These are phyloP conservation scores for Phytophthora rubi DNA, from an alignment of 352 stramenopile species.

Conservation along the genomic window DNA sequence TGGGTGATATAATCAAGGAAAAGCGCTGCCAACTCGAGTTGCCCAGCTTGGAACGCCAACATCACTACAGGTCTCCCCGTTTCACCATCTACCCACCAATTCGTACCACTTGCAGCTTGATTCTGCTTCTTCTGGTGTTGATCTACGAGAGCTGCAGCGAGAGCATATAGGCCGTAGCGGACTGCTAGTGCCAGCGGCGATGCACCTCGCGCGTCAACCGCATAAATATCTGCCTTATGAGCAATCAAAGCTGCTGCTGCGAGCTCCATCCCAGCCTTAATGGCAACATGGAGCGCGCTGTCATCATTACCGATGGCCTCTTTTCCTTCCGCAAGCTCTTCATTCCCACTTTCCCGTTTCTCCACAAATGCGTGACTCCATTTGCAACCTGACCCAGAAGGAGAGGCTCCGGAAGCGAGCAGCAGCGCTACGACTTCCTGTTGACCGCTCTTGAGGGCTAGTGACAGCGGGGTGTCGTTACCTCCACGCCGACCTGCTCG, in stretches of 20 bases:
- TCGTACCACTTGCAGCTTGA: conserved; percentile 11
- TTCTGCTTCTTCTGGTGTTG: conserved; percentile 34
- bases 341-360: conserved; percentile 22
- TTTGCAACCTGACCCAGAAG: conserved; percentile 29
- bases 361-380: conserved; percentile 37
- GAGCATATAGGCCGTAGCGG: conserved; percentile 64
- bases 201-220: conserved; percentile 45
- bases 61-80: conserved; percentile 48
- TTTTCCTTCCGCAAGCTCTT: conserved; percentile 13
- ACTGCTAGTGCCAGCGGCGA: conserved; percentile 59
- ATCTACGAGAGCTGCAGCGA: conserved; percentile 42
- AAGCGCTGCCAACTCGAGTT: conserved; percentile 65
- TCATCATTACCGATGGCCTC: conserved; percentile 38
- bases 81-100: conserved; percentile 60
- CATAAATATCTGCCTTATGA: conserved; percentile 51
- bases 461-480: conserved; percentile 65
- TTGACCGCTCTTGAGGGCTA: conserved; percentile 61
- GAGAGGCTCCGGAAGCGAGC: conserved; percentile 46
- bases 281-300: conserved; percentile 60
- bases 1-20: conserved; percentile 49
- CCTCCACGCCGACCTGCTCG: conserved; percentile 36
- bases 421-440: conserved; percentile 60
- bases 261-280: conserved; percentile 57
- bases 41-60: conserved; percentile 59
- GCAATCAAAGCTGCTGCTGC: conserved; percentile 54